A percentile compares a stretch with the other conserved stretches of the same genome.
phyloP scores from a whole-genome alignment of 116 monocot species.

The Trichopus zeylanicus region DNA sequence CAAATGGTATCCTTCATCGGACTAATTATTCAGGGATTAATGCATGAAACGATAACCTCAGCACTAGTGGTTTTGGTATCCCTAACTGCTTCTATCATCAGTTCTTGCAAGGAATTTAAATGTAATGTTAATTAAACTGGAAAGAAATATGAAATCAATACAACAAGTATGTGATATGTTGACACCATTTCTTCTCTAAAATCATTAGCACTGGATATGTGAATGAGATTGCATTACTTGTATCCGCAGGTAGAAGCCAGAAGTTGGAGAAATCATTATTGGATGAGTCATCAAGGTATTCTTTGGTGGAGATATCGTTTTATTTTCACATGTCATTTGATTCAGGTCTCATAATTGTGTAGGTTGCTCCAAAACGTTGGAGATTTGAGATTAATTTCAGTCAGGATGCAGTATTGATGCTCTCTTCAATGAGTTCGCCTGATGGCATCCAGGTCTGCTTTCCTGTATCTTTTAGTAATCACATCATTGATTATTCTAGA shows the following conservation, averaged over 20 bases:
- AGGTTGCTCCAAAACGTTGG: conserved; percentile 97
- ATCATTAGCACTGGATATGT: background rate
- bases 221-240: background rate
- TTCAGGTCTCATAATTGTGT: background rate
- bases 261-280: conserved; percentile 93
- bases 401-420: conserved; percentile 96
- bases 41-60: no score
- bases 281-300: conserved; percentile 89
- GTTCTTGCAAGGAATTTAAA: no score
- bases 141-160: no score
- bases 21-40: no score
- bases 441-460: conserved; percentile 87
- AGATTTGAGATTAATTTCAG: conserved; percentile 90
- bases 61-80: no score
- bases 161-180: no score
- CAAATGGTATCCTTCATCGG: no score
- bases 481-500: background rate
- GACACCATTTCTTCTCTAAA: background rate
- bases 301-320: no score
- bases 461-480: background rate
- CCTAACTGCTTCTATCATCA: no score
- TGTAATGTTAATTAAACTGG: no score
- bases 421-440: conserved; percentile 95
- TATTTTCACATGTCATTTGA: background rate
- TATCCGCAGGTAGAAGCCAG: conserved; percentile 84